phyloP scores from a whole-genome alignment of 2,329 filamentous ascomycete genomes.

The Cadophora gregata region DNA sequence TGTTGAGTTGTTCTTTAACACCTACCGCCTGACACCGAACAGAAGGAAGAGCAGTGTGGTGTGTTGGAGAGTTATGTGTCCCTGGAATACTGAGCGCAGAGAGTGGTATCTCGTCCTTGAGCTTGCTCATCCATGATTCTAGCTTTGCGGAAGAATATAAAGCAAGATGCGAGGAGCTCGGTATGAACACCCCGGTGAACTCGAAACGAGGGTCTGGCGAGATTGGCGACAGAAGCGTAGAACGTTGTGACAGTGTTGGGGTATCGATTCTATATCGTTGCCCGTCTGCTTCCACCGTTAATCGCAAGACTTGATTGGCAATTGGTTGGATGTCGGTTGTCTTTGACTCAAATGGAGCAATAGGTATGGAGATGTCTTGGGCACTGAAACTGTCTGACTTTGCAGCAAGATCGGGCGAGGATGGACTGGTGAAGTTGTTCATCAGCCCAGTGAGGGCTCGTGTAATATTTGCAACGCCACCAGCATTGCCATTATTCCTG shows the following conservation, averaged over 20 bases:
- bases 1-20: slow-evolving; percentile 78
- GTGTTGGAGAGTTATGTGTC: slow-evolving; percentile 93
- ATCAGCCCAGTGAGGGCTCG: slow-evolving; percentile 52
- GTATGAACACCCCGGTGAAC: slow-evolving; percentile 72
- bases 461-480: slow-evolving; percentile 49
- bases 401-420: slow-evolving; percentile 47
- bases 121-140: slow-evolving; percentile 78
- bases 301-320: slow-evolving; percentile 69
- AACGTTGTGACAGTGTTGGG: slow-evolving; percentile 65
- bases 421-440: slow-evolving; percentile 51
- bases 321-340: slow-evolving; percentile 66
- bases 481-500: slow-evolving; percentile 40
- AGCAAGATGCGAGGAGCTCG: slow-evolving; percentile 58
- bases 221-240: slow-evolving; percentile 65
- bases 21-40: slow-evolving; percentile 90
- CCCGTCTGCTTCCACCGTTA: slow-evolving; percentile 72
- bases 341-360: slow-evolving; percentile 72
- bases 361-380: slow-evolving; percentile 65
- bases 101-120: slow-evolving; percentile 74
- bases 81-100: slow-evolving; percentile 88
- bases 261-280: slow-evolving; percentile 76
- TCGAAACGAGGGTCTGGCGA: slow-evolving; percentile 56
- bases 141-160: slow-evolving; percentile 76
- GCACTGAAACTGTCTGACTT: slow-evolving; percentile 66
- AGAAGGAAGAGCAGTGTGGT: slow-evolving; percentile 83